Evolutionary conservation across 257 asterid genomes (phyloP).

Genomic region (Verbascum thapsus): DNA sequence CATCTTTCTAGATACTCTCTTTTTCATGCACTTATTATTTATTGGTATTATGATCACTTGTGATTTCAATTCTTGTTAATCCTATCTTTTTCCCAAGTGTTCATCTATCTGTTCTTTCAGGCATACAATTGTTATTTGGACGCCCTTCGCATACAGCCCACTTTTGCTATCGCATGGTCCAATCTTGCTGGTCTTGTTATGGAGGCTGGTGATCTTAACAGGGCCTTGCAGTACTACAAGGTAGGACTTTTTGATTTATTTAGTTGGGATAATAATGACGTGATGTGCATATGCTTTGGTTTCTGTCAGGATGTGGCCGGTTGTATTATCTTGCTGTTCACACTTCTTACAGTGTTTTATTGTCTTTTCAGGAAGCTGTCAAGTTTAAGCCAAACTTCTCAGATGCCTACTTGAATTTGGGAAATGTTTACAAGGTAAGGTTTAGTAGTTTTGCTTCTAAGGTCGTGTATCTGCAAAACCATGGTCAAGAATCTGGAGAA

Average conservation of each 20-base stretch:
- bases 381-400: conserved; percentile 92
- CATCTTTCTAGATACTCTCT: conserved; percentile 2
- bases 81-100: conserved; percentile 15
- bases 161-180: conserved; percentile 99
- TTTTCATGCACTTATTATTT: conserved; percentile 7
- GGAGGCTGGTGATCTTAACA: conserved; percentile 91
- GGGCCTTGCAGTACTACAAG: conserved; percentile 97
- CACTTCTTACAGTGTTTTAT: conserved; percentile 25
- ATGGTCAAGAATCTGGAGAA: conserved; percentile 53
- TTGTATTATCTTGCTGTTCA: conserved; percentile 16
- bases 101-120: conserved; percentile 38
- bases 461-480: conserved; percentile 52
- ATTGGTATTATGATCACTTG: neutral
- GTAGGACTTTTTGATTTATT: conserved; percentile 36
- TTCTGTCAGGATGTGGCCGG: conserved; percentile 4
- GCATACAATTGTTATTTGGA: conserved; percentile 92
- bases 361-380: conserved; percentile 82
- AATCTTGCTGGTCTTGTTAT: conserved; percentile 97
- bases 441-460: conserved; percentile 47
- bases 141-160: conserved; percentile 89
- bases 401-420: conserved; percentile 91
- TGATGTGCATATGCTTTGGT: conserved; percentile 18
- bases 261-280: neutral
- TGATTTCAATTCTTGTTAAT: conserved; percentile 6
- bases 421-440: conserved; percentile 96